These are phyloP conservation scores for Jacaranda copaia DNA, from an alignment of 257 asterid genomes.

Conservation along the genomic window DNA sequence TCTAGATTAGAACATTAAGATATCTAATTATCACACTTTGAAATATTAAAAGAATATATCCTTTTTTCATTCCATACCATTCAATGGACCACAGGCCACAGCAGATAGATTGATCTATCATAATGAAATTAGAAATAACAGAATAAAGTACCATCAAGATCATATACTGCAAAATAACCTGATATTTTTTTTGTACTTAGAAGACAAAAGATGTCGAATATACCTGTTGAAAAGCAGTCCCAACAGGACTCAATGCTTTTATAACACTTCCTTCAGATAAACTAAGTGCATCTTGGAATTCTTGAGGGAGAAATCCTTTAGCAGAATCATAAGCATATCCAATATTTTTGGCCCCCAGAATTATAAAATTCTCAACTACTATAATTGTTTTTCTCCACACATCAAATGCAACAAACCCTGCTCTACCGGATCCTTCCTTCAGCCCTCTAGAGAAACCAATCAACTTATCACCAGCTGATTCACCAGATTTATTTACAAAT, in stretches of 20 bases:
- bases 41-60: background rate
- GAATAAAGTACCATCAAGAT: background rate
- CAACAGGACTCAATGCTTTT: slow-evolving; percentile 57
- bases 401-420: slow-evolving; percentile 60
- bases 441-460: slow-evolving; percentile 57
- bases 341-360: slow-evolving; percentile 55
- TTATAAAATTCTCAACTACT: slow-evolving; percentile 64
- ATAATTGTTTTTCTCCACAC: slow-evolving; percentile 58
- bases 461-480: slow-evolving; percentile 62
- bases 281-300: slow-evolving; percentile 58
- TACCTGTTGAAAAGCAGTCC: slow-evolving; percentile 72
- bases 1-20: background rate
- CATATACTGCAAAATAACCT: background rate
- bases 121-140: background rate
- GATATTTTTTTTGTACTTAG: background rate
- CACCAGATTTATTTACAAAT: slow-evolving; percentile 65
- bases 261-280: slow-evolving; percentile 56
- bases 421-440: slow-evolving; percentile 68
- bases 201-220: slow-evolving; percentile 11
- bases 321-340: slow-evolving; percentile 70
- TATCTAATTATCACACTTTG: background rate
- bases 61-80: too few species aligned
- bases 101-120: too few species aligned
- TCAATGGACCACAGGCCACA: too few species aligned
- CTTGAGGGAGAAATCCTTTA: slow-evolving; percentile 76